Evolutionary conservation across 208 protist genomes (phyloP).

Genomic region (Phytomonas sp.): DNA sequence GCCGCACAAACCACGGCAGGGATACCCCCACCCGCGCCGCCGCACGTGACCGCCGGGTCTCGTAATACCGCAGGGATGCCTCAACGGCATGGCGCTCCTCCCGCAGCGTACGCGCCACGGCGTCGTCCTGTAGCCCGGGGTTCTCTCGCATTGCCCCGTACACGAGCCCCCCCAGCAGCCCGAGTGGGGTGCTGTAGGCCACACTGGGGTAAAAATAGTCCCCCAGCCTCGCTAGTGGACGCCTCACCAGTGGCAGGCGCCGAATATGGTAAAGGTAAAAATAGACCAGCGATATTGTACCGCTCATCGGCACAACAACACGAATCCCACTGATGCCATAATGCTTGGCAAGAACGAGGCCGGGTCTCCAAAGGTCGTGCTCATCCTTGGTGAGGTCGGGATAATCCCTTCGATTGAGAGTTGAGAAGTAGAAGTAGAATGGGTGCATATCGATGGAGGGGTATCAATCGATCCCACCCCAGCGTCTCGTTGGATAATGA

Average conservation of each 20-base stretch:
- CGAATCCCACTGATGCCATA: conserved; percentile 43
- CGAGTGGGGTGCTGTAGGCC: conserved; percentile 52
- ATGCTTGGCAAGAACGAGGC: conserved; percentile 44
- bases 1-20: conserved; percentile 12
- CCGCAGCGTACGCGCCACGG: conserved; percentile 8
- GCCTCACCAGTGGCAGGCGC: conserved; percentile 59
- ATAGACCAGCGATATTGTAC: conserved; percentile 37
- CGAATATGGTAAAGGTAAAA: conserved; percentile 58
- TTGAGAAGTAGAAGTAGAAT: conserved; percentile 7
- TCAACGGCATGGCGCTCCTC: conserved; percentile 25
- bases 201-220: conserved; percentile 79
- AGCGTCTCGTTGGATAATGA: too few relatives aligned
- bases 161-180: conserved; percentile 24
- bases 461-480: too few relatives aligned
- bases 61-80: conserved; percentile 22
- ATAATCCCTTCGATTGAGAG: conserved; percentile 38
- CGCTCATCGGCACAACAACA: conserved; percentile 31
- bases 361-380: conserved; percentile 22
- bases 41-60: conserved; percentile 14
- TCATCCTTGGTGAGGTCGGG: conserved; percentile 27
- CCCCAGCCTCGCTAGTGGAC: conserved; percentile 41
- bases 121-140: conserved; percentile 10
- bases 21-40: conserved; percentile 13
- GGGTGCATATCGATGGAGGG: too few relatives aligned
- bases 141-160: conserved; percentile 26